Percentiles rank a stretch among this genome's conserved stretches.
These are phyloP conservation scores for Neofusicoccum laricinum DNA, from an alignment of 2,329 filamentous ascomycete genomes.

Conservation along the genomic window DNA sequence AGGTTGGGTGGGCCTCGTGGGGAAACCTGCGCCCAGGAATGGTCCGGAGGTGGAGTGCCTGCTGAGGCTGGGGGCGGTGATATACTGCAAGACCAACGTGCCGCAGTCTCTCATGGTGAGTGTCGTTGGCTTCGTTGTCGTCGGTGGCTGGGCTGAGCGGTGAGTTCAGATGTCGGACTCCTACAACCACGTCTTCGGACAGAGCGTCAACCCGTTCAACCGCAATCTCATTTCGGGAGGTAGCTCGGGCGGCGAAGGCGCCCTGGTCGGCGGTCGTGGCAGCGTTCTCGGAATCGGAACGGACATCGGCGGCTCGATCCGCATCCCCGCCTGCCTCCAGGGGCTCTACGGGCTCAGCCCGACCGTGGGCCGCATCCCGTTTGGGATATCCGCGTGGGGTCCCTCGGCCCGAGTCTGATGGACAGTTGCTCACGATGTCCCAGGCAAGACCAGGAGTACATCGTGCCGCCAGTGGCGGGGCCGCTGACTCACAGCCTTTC, in stretches of 20 bases:
- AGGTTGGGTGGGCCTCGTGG: conserved; percentile 52
- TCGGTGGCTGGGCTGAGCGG: conserved; percentile 24
- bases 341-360: conserved; percentile 24
- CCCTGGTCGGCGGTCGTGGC: conserved; percentile 52
- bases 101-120: conserved; percentile 54
- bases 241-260: conserved; percentile 56
- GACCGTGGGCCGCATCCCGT: conserved; percentile 39
- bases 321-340: conserved; percentile 13
- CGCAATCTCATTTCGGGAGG: conserved; percentile 50
- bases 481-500: conserved; percentile 53
- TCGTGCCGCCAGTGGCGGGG: conserved; percentile 42
- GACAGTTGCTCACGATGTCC: too few relatives aligned
- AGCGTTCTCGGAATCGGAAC: conserved; percentile 50
- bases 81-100: conserved; percentile 53
- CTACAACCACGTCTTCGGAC: conserved; percentile 48
- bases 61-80: conserved; percentile 44
- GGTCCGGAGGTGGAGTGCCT: conserved; percentile 34
- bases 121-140: conserved; percentile 39
- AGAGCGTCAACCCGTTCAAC: conserved; percentile 55
- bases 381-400: conserved; percentile 38
- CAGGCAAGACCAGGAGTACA: conserved; percentile 56
- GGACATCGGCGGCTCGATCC: conserved; percentile 20
- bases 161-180: conserved; percentile 42
- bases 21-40: conserved; percentile 20
- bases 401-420: too few relatives aligned